Evolutionary conservation across 257 asterid genomes (phyloP).

Genomic region (Salvia rosmarinus): DNA sequence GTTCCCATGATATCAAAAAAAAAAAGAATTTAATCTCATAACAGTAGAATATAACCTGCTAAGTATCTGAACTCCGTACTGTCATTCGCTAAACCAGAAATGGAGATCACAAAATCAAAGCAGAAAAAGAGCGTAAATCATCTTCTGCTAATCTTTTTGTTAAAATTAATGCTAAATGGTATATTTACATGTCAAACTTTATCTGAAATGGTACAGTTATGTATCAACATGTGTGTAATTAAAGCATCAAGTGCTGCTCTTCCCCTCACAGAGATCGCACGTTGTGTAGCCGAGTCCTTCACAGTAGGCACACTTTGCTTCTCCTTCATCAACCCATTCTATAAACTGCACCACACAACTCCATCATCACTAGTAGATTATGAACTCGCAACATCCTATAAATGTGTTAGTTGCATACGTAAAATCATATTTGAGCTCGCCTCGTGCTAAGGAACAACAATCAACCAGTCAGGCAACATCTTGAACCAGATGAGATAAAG

Average conservation of each 20-base stretch:
- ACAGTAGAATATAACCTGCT: no score
- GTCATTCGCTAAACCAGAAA: no score
- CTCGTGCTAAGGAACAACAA: background rate
- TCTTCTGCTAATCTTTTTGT: background rate
- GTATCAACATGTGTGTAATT: no score
- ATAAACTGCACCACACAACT: constrained; percentile 61
- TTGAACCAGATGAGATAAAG: no score
- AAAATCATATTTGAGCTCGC: background rate
- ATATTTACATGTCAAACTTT: background rate
- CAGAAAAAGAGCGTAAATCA: background rate
- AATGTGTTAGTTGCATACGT: no score
- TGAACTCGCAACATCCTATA: background rate
- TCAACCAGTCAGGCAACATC: background rate
- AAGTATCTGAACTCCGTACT: no score
- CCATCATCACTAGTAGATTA: background rate
- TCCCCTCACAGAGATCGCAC: constrained; percentile 75
- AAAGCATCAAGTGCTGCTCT: background rate
- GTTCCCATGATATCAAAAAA: no score
- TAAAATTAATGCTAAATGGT: background rate
- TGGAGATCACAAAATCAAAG: background rate
- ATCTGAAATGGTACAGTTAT: background rate
- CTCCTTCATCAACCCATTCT: constrained; percentile 91
- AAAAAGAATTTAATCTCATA: no score
- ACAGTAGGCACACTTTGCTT: constrained; percentile 77
- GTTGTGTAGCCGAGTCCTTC: constrained; percentile 67